Percentiles rank a stretch among this genome's conserved stretches.
phyloP scores from a whole-genome alignment of 106 monocot species.

The Platanthera zijinensis region DNA sequence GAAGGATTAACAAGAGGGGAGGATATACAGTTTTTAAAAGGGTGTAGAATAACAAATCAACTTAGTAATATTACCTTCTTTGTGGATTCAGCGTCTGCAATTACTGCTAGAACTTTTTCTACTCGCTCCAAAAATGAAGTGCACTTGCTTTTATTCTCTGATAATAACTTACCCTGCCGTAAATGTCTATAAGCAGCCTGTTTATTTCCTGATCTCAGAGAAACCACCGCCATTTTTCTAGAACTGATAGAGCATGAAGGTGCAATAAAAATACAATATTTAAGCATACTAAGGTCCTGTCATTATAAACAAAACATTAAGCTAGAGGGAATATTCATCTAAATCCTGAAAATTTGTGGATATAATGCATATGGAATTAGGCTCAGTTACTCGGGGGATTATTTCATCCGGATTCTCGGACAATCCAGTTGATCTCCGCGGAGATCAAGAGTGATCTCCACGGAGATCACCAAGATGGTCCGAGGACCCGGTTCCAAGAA shows the following conservation, averaged over 20 bases:
- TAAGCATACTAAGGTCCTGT: background rate
- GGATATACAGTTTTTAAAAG: background rate
- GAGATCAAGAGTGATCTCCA: too few relatives aligned
- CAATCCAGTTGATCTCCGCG: too few relatives aligned
- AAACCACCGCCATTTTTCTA: slow-evolving; percentile 56
- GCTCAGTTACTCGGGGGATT: too few relatives aligned
- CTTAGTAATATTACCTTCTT: slow-evolving; percentile 45
- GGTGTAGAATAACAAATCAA: background rate
- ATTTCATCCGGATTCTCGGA: too few relatives aligned
- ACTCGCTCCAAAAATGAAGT: slow-evolving; percentile 58
- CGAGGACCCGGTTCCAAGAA: too few relatives aligned
- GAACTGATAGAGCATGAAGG: slow-evolving; percentile 32
- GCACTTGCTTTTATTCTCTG: slow-evolving; percentile 53
- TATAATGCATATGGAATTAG: too few relatives aligned
- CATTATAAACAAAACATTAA: background rate
- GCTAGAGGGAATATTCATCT: background rate
- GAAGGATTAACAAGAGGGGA: background rate
- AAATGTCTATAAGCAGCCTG: slow-evolving; percentile 57
- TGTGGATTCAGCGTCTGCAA: slow-evolving; percentile 63
- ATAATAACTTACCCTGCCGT: slow-evolving; percentile 47
- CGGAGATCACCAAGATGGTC: too few relatives aligned
- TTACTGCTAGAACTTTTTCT: slow-evolving; percentile 61
- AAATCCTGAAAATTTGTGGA: too few relatives aligned
- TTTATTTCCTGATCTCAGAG: slow-evolving; percentile 64
- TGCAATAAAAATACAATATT: background rate